These are phyloP conservation scores for Cupressus sempervirens DNA, from an alignment of 75 land plant species.

Conservation along the genomic window DNA sequence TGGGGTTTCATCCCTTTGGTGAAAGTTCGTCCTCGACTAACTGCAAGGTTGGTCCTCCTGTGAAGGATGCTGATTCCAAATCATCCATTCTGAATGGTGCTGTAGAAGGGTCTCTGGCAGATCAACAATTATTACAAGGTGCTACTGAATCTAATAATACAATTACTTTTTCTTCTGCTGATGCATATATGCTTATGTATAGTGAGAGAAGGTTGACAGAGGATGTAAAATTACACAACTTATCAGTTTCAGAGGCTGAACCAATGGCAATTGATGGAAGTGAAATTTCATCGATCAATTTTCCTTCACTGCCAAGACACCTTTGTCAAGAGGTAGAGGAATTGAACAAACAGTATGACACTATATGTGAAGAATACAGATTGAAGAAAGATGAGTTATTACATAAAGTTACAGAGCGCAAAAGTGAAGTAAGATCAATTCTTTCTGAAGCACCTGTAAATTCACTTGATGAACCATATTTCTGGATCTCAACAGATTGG, in stretches of 20 bases:
- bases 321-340: slow-evolving; percentile 50
- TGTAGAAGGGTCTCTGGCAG: background rate
- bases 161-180: slow-evolving; percentile 63
- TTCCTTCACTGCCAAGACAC: slow-evolving; percentile 52
- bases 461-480: slow-evolving; percentile 47
- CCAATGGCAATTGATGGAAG: slow-evolving; percentile 16
- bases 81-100: background rate
- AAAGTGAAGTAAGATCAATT: slow-evolving; percentile 71
- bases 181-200: slow-evolving; percentile 97
- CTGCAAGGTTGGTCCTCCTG: slow-evolving; percentile 6
- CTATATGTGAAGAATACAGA: slow-evolving; percentile 59
- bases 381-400: slow-evolving; percentile 43
- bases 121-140: background rate
- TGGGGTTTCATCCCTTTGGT: slow-evolving; percentile 84
- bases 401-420: slow-evolving; percentile 43
- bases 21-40: slow-evolving; percentile 30
- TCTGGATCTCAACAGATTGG: slow-evolving; percentile 94
- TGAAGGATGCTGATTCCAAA: slow-evolving; percentile 17
- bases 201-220: slow-evolving; percentile 21
- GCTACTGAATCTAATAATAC: background rate
- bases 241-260: background rate
- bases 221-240: slow-evolving; percentile 1
- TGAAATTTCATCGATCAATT: slow-evolving; percentile 7
- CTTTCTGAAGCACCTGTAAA: slow-evolving; percentile 69
- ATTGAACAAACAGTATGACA: slow-evolving; percentile 43